Base-by-base conservation (phyloP, 192 early-diverging fungal species). In the Backusella circina region DNA sequence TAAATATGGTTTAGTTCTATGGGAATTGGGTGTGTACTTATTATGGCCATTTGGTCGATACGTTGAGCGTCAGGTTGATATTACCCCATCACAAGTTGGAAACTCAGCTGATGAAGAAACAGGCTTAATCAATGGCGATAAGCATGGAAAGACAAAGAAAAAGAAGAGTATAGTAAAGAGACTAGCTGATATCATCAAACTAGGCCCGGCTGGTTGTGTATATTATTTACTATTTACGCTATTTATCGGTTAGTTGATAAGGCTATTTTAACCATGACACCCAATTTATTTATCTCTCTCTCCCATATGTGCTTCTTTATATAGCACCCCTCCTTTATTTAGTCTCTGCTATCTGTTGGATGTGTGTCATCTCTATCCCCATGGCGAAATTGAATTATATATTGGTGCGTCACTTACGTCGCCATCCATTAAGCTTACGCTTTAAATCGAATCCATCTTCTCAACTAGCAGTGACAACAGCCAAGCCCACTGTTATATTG, bases 21-120 rank as follows among this genome's bases (percentile, higher is more conserved):
- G 91, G 0, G 96, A 93, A 66, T 85, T 98, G 0, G 88, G 91
- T 33, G 83, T 88, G 65, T 99, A 99, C 73, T 83, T 98, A n/a
- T 83, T 99, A 23, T 97, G 95, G 95, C 97, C 97, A 8, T 99
- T 99, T 89, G 96, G 96, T 8, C 93, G 95, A 73, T 96, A 95
- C 82, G 93, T 98, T 16, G 94, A 94, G 72, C 88, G 90, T 21
- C 67, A 71, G 0, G 84, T 86, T 44, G 85, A 81, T 30, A 74
- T 77, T 32, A 74, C 54, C 41, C 79, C 79, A 1, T 44, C 75
- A 6, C 70, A 71, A 36, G 30, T 47, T 0, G 31, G 31, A 26
- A 15, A 30, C 8, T 44, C 69, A 6, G 16, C 13, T 6, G 61
- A 66, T 67, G 73, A 75, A 75, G 73, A 67, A 9, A 67, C n/a